phyloP scores from a whole-genome alignment of 257 asterid species.

The Handroanthus guayacan region DNA sequence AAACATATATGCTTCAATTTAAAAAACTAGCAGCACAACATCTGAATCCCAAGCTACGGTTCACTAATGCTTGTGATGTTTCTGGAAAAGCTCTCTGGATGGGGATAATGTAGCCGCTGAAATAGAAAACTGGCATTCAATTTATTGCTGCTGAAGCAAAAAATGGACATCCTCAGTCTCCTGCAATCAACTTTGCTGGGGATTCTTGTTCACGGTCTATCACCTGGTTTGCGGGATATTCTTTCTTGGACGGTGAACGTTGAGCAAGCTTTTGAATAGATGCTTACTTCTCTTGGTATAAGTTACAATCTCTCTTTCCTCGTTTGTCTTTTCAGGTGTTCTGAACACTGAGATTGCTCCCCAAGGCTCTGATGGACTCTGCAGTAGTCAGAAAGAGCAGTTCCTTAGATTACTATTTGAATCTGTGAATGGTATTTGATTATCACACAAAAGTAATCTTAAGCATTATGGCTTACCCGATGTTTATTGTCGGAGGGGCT shows the following conservation, averaged over 20 bases:
- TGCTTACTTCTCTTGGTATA: constrained; percentile 60
- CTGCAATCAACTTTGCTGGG: background rate
- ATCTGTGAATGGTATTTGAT: background rate
- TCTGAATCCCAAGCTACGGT: background rate
- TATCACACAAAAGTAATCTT: background rate
- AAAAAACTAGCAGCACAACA: background rate
- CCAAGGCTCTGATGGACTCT: constrained; percentile 71
- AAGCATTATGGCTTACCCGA: constrained; percentile 50
- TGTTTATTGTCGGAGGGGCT: constrained; percentile 35
- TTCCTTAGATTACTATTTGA: background rate
- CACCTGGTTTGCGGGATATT: constrained; percentile 39
- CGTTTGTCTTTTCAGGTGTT: constrained; percentile 45
- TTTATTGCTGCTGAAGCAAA: background rate
- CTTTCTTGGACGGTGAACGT: constrained; percentile 54
- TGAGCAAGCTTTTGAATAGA: constrained; percentile 67
- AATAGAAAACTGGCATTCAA: background rate
- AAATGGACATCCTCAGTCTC: constrained; percentile 9
- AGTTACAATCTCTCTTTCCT: constrained; percentile 49
- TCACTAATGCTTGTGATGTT: background rate
- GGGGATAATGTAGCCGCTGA: background rate
- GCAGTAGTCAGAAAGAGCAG: constrained; percentile 26
- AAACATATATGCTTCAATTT: background rate
- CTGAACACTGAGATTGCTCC: constrained; percentile 41
- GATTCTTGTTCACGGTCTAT: background rate
- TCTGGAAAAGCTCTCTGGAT: background rate